Evolutionary conservation across 148 eudicot species (phyloP), one percentile per base, ranked within the genome.

Genomic region (Pouteria glomerata): DNA sequence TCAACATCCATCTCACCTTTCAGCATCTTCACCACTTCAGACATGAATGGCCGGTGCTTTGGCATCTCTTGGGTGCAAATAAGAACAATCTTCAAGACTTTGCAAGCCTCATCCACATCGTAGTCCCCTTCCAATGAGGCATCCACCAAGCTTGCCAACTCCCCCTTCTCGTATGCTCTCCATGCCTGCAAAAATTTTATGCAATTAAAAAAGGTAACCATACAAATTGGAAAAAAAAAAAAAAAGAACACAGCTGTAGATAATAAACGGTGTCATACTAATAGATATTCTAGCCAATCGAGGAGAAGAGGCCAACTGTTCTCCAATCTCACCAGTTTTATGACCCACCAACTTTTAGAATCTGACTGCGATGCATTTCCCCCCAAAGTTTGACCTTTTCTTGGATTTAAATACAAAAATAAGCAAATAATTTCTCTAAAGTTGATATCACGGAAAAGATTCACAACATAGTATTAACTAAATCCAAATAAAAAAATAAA

Each of bases 41-140:
- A 84, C 93, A 85, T 86, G 23, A 79, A 19, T 69, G 97, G 97
- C 56, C 97, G 79, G 24, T 57, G 77, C 73, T 81, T 89, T 21
- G 90, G 85, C 51, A 41, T 35, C 41, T 77, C 86, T 84, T 92
- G 95, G 62, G 89, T 84, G 86, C 97, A 92, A 57, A 92, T 84
- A 57, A 92, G 86, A 47, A 82, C 87, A 33, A 92, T 76, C 77
- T 82, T 89, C 31, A 87, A 56, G 67, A 72, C 87, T 50, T 60
- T 80, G 68, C 66, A 82, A 66, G 89, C 90, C 77, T 92, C 96
- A 4, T 85, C 80, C 2, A 34, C 44, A 65, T 81, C 53, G 27
- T 76, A 74, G 64, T 89, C 89, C 52, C 66, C 80, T 60, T 83
- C 88, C 37, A 86, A 72, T 12, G 80, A 78, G 52, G 74, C 61